Evolutionary conservation across 352 stramenopile genomes (phyloP).

Genomic region (Globisporangium camurandrum): DNA sequence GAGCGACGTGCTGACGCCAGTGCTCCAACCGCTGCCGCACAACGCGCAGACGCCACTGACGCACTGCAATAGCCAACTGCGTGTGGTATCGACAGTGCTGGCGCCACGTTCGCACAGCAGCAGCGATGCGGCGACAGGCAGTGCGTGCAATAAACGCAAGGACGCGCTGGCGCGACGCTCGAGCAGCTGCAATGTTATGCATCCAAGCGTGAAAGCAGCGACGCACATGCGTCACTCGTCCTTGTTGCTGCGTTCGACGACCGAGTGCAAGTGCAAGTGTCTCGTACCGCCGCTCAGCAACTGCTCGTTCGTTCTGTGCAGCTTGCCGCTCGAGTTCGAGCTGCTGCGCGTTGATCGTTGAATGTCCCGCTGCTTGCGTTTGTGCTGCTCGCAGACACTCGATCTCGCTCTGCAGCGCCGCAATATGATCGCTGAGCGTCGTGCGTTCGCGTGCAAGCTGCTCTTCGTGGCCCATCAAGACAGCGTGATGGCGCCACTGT

Average conservation of each 20-base stretch:
- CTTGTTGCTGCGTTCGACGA: background rate
- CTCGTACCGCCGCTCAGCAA: background rate
- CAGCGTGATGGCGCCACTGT: conserved; percentile 4
- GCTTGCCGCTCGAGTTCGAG: background rate
- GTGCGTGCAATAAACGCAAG: background rate
- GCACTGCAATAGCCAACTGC: background rate
- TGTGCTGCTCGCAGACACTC: background rate
- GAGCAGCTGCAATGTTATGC: background rate
- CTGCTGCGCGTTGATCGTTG: background rate
- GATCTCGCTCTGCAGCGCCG: conserved; percentile 4
- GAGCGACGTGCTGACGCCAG: conserved; percentile 13
- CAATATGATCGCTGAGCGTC: background rate
- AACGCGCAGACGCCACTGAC: background rate
- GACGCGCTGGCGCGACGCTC: background rate
- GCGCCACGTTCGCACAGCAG: background rate
- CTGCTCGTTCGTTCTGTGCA: background rate
- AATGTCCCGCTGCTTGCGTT: background rate
- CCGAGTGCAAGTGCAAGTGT: background rate
- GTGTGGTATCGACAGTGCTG: background rate
- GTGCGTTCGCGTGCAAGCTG: background rate
- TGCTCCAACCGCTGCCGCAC: conserved; percentile 13
- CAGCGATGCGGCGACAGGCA: background rate
- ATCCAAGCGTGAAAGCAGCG: conserved; percentile 5
- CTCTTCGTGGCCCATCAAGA: conserved; percentile 3
- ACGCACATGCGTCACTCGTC: background rate